Percentiles rank a stretch among this genome's conserved stretches.
Conservation (phyloP, 768 basidiomycete genomes). For the Psilocybe azurescens region DNA sequence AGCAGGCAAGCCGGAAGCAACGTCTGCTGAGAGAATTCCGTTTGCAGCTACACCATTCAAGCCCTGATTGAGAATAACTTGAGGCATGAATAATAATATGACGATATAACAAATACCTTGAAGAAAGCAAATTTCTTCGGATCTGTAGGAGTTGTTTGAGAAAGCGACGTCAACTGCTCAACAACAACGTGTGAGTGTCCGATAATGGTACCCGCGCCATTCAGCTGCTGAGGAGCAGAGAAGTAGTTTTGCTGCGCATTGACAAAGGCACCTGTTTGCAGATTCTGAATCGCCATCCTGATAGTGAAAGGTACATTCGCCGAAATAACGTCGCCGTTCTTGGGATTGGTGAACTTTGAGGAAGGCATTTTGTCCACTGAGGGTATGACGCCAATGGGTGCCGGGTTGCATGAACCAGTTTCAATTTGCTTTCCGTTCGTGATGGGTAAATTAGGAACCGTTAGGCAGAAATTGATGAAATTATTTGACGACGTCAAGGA, state of each 20-base stretch:
- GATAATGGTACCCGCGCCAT: constrained; percentile 8
- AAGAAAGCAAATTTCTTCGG: constrained; percentile 63
- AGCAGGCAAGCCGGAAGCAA: constrained; percentile 59
- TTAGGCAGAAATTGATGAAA: constrained; percentile 54
- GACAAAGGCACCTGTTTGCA: constrained; percentile 8
- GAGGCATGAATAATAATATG: background rate
- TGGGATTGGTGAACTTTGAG: constrained; percentile 40
- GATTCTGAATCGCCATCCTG: constrained; percentile 13
- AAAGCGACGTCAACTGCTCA: constrained; percentile 48
- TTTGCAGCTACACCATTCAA: constrained; percentile 48
- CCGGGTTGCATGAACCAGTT: constrained; percentile 16
- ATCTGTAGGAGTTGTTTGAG: constrained; percentile 51
- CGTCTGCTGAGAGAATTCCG: constrained; percentile 55
- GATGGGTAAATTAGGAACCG: constrained; percentile 48
- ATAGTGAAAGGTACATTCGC: constrained; percentile 31
- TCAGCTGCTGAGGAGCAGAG: constrained; percentile 17
- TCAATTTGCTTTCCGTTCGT: constrained; percentile 49
- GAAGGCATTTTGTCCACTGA: constrained; percentile 44
- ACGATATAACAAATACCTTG: constrained; percentile 32
- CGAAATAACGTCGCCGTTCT: constrained; percentile 43
- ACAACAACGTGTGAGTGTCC: constrained; percentile 29
- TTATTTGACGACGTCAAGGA: constrained; percentile 54
- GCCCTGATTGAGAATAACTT: constrained; percentile 44
- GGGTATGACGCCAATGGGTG: constrained; percentile 50
- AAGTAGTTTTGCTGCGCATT: constrained; percentile 11